Evolutionary conservation across 148 eudicot species (phyloP), one percentile per base, ranked within the genome.

Genomic region (Camellia sinensis): DNA sequence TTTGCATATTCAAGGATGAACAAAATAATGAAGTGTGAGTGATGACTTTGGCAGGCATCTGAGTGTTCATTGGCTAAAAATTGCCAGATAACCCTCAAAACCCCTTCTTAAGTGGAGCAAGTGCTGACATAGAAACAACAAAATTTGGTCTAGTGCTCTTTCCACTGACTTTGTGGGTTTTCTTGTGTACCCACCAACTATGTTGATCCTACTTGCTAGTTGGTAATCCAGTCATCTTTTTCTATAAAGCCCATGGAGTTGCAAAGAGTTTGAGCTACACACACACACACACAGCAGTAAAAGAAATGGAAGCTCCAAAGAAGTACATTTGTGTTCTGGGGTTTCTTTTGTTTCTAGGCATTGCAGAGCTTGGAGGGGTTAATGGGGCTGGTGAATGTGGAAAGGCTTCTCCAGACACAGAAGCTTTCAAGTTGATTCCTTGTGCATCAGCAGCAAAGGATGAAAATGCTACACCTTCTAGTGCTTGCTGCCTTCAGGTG

Each of bases 311-410:
- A 74, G 74, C 62, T 19, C 54, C 82, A 56, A 76, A 85, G 79
- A 88, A 84, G 79, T 77, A 71, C 46, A 15, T 87, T 5, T 82
- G 75, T 43, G 59, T 85, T 52, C n/a, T 87, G 9, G 87, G 80
- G 41, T 5, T 89, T 67, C 75, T 87, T 21, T 80, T 71, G 21
- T 44, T 87, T 45, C n/a, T 87, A 11, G 83, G 78, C 68, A 46
- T 71, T 65, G 84, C 83, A 3, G 74, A 61, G 63, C 67, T 73
- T 4, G 45, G 10, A 37, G 79, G 29, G 9, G 86, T 68, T 5
- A 57, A 84, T 17, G 89, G 85, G 14, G 89, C 86, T 4, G 91
- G 95, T 50, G 97, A 87, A 77, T 91, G 95, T 41, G 89, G 91
- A 4, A 86, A 67, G 62, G 59, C 85, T 6, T 80, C 86, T 2